phyloP scores from a whole-genome alignment of 2,329 filamentous ascomycete genomes.

The Pseudogymnoascus sp. region DNA sequence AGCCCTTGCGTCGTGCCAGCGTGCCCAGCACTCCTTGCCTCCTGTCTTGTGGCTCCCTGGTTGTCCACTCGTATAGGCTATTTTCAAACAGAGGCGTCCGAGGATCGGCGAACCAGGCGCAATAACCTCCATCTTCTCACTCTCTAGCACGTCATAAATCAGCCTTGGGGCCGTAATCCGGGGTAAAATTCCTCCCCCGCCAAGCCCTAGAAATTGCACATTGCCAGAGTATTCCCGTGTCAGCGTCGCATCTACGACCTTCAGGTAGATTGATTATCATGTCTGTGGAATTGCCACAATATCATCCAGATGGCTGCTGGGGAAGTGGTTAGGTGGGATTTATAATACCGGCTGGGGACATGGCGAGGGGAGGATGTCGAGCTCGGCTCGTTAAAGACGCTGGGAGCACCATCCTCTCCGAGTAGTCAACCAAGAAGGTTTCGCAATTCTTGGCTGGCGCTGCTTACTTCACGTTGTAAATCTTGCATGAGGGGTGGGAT shows the following conservation, averaged over 20 bases:
- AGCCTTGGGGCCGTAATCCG: conserved; percentile 1
- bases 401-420: neutral
- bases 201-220: neutral
- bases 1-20: neutral
- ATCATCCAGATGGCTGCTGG: neutral
- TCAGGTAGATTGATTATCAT: neutral
- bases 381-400: neutral
- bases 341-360: neutral
- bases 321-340: neutral
- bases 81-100: neutral
- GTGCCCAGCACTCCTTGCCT: neutral
- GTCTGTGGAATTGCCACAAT: neutral
- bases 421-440: neutral
- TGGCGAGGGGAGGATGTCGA: neutral
- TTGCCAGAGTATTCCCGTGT: neutral
- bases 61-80: neutral
- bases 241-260: neutral
- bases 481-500: neutral
- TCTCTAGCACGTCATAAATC: neutral
- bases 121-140: neutral
- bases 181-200: conserved; percentile 1
- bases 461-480: neutral
- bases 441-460: neutral
- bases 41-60: neutral
- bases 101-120: neutral